Base-by-base conservation (phyloP, 768 basidiomycete species). In the Boletus subparvulus region DNA sequence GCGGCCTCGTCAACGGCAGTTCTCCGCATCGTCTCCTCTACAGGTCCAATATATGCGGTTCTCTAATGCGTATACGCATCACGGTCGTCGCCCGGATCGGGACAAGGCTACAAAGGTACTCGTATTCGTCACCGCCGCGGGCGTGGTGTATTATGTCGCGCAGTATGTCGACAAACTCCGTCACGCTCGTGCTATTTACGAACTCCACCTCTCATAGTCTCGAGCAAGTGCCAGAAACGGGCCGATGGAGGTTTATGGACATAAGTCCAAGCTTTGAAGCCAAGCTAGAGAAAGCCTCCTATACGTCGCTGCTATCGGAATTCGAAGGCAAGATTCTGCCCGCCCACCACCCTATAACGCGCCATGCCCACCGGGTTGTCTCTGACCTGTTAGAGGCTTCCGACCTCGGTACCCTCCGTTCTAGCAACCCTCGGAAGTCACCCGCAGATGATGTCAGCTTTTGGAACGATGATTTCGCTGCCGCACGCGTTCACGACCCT, bases 201-300 rank as follows among this genome's bases (percentile, higher is more conserved):
- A 48, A n/a, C 8, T 0, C 12, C 16, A 3, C 36, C 47, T 19
- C 39, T 41, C 6, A 33, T 46, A 94, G 92, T 65, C 77, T 95
- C 28, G 94, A 98, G 68, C 80, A 83, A 66, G 90, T 93, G 0
- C 85, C 89, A 3, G 88, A 94, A 67, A 95, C 92, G 0, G 92
- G 93, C 0, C 75, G 95, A 54, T 88, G 87, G 82, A 74, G 95
- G 21, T 97, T 95, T 69, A 96, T 98, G 83, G 88, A 90, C 66
- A 79, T 87, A 4, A 80, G 80, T 41, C 79, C 79, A 0, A 75
- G 77, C 50, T 73, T 70, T 28, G 91, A 94, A 73, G 75, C 80
- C 9, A 67, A 74, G 79, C 67, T 88, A 14, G 80, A 75, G 17
- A 72, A 82, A 46, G 41, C 70, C 3, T 66, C 73, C 21, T 71